phyloP scores from a whole-genome alignment of 1,284 basidiomycete species.

The Meripilus lineatus region DNA sequence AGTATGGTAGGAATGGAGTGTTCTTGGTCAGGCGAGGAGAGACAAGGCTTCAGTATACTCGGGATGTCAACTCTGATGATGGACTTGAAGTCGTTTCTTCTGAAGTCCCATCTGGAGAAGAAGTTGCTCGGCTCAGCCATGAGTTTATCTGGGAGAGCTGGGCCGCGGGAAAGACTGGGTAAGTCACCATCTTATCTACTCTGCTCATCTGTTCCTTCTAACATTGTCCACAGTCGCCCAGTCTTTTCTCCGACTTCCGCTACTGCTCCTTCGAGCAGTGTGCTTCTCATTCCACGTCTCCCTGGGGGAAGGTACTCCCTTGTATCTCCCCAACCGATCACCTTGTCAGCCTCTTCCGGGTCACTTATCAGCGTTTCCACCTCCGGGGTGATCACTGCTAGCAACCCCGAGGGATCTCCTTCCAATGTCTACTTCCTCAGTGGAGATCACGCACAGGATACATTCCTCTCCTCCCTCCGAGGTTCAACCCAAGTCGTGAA shows the following conservation, averaged over 20 bases:
- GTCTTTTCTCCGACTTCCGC: conserved; percentile 7
- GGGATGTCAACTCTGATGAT: conserved; percentile 8
- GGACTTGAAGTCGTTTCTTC: conserved; percentile 5
- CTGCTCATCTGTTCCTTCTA: not conserved
- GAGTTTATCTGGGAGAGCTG: conserved; percentile 20
- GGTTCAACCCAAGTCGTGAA: not conserved
- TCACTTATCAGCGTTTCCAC: conserved; percentile 7
- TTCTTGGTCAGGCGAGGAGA: conserved; percentile 19
- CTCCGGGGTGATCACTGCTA: conserved; percentile 8
- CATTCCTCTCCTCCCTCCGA: not conserved
- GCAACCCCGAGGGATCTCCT: not conserved
- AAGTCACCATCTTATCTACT: conserved; percentile 6
- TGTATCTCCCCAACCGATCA: conserved; percentile 9
- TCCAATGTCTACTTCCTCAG: too few species aligned
- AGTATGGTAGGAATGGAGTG: conserved; percentile 21
- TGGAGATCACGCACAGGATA: too few species aligned
- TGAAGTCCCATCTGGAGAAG: not conserved
- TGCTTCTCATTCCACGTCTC: conserved; percentile 10
- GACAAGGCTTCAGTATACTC: conserved; percentile 15
- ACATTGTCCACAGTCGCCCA: conserved; percentile 15
- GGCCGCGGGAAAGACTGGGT: conserved; percentile 22
- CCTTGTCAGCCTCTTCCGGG: conserved; percentile 4
- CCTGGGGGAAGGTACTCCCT: not conserved
- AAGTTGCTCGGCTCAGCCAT: conserved; percentile 15
- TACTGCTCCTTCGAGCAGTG: conserved; percentile 4